These are phyloP conservation scores for Vitis riparia DNA, from an alignment of 164 flowering plant genomes.

Conservation along the genomic window DNA sequence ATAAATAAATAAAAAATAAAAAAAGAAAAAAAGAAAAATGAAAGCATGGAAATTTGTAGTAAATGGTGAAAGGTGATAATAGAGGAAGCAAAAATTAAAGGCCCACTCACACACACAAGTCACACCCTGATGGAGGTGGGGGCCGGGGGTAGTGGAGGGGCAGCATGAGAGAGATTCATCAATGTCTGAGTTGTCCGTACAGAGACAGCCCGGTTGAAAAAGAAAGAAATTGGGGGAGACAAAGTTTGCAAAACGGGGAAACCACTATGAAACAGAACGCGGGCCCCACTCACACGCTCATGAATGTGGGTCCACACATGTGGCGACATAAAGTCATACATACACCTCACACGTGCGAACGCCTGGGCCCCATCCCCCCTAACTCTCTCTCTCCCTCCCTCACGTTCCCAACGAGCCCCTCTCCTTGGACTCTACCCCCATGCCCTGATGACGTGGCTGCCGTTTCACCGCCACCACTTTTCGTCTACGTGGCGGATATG, in stretches of 20 bases:
- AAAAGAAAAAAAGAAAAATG: too few species aligned
- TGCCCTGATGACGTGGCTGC: conserved; percentile 1
- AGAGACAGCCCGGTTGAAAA: conserved; percentile 1
- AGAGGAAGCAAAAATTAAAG: too few species aligned
- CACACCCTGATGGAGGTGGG: too few species aligned
- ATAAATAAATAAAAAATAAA: too few species aligned
- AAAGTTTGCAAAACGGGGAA: conserved; percentile 11
- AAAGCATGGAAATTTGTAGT: too few species aligned
- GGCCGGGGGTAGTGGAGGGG: too few species aligned
- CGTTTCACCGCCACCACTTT: not conserved
- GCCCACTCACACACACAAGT: too few species aligned
- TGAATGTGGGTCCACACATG: not conserved
- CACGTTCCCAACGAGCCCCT: conserved; percentile 10
- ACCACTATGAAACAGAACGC: conserved; percentile 10
- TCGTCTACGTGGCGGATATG: conserved; percentile 9
- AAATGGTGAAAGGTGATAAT: too few species aligned
- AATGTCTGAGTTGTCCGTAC: conserved; percentile 16
- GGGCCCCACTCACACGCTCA: conserved; percentile 17
- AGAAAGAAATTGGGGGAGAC: conserved; percentile 6
- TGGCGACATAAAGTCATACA: conserved; percentile 3
- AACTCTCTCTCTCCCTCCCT: not conserved
- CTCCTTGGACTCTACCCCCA: not conserved
- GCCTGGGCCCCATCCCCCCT: conserved; percentile 1
- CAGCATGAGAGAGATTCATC: too few species aligned
- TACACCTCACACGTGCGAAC: conserved; percentile 8